Percentiles rank a stretch among this genome's conserved stretches.
Conservation (phyloP, 2,329 filamentous ascomycete species). For the Neofusicoccum cordaticola region DNA sequence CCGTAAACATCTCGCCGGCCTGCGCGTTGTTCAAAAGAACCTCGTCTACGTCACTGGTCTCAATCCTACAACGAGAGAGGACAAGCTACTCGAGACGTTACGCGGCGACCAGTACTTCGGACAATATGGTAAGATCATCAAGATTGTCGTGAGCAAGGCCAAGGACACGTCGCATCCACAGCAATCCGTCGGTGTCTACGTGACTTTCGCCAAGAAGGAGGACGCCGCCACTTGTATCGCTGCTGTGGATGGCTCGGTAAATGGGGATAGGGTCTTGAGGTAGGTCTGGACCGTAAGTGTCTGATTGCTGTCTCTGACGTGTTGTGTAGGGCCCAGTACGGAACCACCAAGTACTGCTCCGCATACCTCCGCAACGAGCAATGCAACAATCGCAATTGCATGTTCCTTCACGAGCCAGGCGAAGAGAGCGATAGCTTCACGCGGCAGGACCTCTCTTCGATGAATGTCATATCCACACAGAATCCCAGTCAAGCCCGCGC, state of each 20-base stretch:
- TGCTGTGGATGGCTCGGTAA: conserved; percentile 87
- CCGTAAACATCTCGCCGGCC: conserved; percentile 91
- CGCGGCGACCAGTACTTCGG: conserved; percentile 93
- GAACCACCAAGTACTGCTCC: conserved; percentile 98
- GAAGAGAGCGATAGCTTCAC: conserved; percentile 97
- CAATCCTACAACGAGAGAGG: conserved; percentile 86
- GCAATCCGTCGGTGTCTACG: conserved; percentile 92
- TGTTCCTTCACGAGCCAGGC: conserved; percentile 97
- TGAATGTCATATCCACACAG: conserved; percentile 84
- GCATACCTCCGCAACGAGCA: conserved; percentile 92
- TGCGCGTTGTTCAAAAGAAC: conserved; percentile 97
- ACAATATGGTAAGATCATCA: conserved; percentile 96
- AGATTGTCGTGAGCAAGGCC: conserved; percentile 96
- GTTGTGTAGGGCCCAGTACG: conserved; percentile 61
- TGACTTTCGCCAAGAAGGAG: conserved; percentile 91
- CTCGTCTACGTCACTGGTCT: conserved; percentile 96
- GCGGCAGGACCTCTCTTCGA: conserved; percentile 86
- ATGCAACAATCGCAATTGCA: conserved; percentile 94
- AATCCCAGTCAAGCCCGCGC: conserved; percentile 60
- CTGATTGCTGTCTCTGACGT: not conserved
- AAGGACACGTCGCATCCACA: conserved; percentile 70
- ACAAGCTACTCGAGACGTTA: conserved; percentile 85
- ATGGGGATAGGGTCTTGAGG: conserved; percentile 81
- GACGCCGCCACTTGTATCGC: conserved; percentile 88
- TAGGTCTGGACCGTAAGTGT: conserved; percentile 52